Percentiles rank a stretch among this genome's conserved stretches.
Evolutionary conservation across 192 early-diverging fungal species (phyloP).

Genomic region (Entomortierella beljakovae): DNA sequence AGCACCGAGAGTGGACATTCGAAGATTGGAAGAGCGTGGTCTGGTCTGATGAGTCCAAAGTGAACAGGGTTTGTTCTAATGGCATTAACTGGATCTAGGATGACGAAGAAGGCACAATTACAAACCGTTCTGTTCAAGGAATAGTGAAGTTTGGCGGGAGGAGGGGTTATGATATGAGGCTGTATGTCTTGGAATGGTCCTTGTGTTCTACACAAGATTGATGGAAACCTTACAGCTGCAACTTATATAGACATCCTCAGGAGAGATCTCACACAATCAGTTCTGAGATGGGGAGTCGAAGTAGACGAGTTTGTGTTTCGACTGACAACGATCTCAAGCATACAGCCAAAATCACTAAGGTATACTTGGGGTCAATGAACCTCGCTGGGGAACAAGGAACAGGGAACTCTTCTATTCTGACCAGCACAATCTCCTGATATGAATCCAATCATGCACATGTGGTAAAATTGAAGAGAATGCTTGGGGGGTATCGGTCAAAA

Average conservation of each 20-base stretch:
- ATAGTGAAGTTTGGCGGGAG: slow-evolving; percentile 31
- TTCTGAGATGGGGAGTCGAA: slow-evolving; percentile 16
- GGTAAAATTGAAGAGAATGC: background rate
- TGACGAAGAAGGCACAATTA: background rate
- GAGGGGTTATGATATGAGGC: slow-evolving; percentile 6
- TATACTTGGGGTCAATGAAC: slow-evolving; percentile 1
- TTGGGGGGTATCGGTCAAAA: too few relatives aligned
- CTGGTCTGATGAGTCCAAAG: slow-evolving; percentile 21
- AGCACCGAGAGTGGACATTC: slow-evolving; percentile 14
- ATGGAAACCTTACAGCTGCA: slow-evolving; percentile 15
- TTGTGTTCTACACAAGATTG: slow-evolving; percentile 17
- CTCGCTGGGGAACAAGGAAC: slow-evolving; percentile 13
- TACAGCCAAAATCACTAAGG: slow-evolving; percentile 26
- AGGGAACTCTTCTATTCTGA: slow-evolving; percentile 21
- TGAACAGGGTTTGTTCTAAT: slow-evolving; percentile 27
- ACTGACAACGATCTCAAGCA: slow-evolving; percentile 55
- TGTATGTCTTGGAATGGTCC: slow-evolving; percentile 29
- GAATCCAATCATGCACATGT: slow-evolving; percentile 23
- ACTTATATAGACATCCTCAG: slow-evolving; percentile 24
- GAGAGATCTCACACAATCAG: slow-evolving; percentile 12
- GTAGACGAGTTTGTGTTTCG: slow-evolving; percentile 34
- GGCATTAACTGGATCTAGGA: slow-evolving; percentile 32
- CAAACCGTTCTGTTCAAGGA: slow-evolving; percentile 4
- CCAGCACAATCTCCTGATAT: slow-evolving; percentile 15
- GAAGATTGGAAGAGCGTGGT: slow-evolving; percentile 15